Evolutionary conservation across 495 filamentous ascomycete species (phyloP).

Genomic region (Penicillium robsamsonii): DNA sequence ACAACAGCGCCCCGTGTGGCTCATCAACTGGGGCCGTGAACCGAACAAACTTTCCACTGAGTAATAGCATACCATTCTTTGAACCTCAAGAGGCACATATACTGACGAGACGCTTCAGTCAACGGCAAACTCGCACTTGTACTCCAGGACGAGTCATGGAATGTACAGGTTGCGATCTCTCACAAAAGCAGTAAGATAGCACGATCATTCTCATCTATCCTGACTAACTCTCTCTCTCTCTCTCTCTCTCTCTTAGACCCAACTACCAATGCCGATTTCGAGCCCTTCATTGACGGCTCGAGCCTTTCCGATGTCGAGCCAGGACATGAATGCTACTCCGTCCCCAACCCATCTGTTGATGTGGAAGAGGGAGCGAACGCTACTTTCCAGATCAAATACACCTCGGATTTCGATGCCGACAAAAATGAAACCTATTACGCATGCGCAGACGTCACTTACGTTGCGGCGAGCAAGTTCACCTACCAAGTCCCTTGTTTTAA

Average conservation of each 20-base stretch:
- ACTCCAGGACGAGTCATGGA: constrained; percentile 45
- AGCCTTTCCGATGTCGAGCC: constrained; percentile 36
- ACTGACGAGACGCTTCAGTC: constrained; percentile 15
- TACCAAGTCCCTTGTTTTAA: constrained; percentile 50
- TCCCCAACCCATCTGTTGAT: constrained; percentile 36
- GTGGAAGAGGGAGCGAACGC: constrained; percentile 45
- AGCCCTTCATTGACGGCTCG: constrained; percentile 30
- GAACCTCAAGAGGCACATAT: background rate
- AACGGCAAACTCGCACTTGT: constrained; percentile 37
- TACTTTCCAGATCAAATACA: constrained; percentile 52
- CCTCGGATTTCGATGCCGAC: constrained; percentile 41
- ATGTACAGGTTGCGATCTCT: constrained; percentile 46
- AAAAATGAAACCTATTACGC: constrained; percentile 51
- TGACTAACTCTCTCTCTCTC: background rate
- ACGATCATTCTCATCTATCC: background rate
- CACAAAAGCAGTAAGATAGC: constrained; percentile 40
- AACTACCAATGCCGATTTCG: constrained; percentile 45
- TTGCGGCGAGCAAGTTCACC: constrained; percentile 38
- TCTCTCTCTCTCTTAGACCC: constrained; percentile 23
- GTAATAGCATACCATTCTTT: constrained; percentile 10
- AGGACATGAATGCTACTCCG: constrained; percentile 52
- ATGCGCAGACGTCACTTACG: constrained; percentile 51
- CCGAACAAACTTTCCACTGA: constrained; percentile 46
- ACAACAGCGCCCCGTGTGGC: constrained; percentile 50
- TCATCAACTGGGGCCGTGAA: constrained; percentile 38